Evolutionary conservation across 1,139 yeast species (phyloP), one percentile per base, ranked within the genome.

Genomic region (Chernovozyma sophiae-reginae): DNA sequence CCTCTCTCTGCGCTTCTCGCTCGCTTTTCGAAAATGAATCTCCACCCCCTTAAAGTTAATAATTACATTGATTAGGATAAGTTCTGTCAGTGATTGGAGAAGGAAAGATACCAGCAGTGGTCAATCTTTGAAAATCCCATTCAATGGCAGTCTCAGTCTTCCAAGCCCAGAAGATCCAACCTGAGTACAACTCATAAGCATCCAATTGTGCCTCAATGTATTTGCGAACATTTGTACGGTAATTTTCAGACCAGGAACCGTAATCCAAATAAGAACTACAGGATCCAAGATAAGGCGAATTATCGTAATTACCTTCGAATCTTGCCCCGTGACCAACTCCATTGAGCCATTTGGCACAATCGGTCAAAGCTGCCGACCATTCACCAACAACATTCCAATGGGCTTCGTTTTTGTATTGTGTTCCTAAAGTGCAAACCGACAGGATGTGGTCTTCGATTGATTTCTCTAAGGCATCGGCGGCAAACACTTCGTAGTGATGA

Each of bases 151-250:
- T 60, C 58, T 92, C 97, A 23, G 95, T 84, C 68, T 87, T 90
- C 79, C 85, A 89, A 59, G 81, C 80, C 98, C 97, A 92, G 69
- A 83, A 86, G 42, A 89, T 72, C 89, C 95, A 89, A 13, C 97
- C 97, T 27, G 60, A 63, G 40, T 73, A 72, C 49, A 71, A 72
- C 49, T 81, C 87, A 52, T 72, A 87, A 3, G 94, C 84, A 53
- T 86, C 96, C 48, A 92, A 63, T 67, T 92, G 97, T 23, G 96
- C 96, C 62, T 90, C 97, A 41, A 90, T 69, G 55, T 73, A 84
- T 48, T 66, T 72, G 55, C 96, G 78, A 16, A 84, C 79, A 48
- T 81, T 68, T 14, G 54, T 50, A 51, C 70, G 77, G 50, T 77
- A 72, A 33, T 73, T 71, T 2, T 65, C 65, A 4, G 85, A 62